Base-by-base conservation (phyloP, 192 early-diverging fungal genomes). In the Nowakowskiella sp. region DNA sequence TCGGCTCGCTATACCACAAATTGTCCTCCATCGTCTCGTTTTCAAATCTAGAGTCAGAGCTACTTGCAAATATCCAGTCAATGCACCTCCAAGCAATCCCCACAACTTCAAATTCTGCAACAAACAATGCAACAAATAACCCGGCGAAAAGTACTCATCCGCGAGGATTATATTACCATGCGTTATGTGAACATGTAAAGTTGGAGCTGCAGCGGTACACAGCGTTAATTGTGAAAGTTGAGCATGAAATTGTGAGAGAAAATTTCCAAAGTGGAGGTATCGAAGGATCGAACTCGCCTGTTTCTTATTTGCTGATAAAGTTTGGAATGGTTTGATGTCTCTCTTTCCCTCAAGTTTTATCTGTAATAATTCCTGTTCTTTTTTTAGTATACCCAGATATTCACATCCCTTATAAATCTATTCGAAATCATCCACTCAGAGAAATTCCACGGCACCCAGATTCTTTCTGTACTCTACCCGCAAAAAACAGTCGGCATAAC, bases 1-100 rank as follows among this genome's bases (percentile, higher is more conserved):
- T 86, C 7, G 84, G 84, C 1, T 79, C 70, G 49, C 57, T 70
- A 9, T 78, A 70, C 49, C 42, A 31, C 39, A 30, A 60, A 39
- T 53, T 84, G 29, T 42, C 54, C 6, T 28, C 47, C 26, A 82
- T 81, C 54, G 66, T 75, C 29, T n/a, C n/a, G n/a, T n/a, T n/a
- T n/a, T n/a, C n/a, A n/a, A n/a, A n/a, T n/a, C n/a, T n/a, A n/a
- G n/a, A n/a, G n/a, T n/a, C n/a, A n/a, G n/a, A n/a, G n/a, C n/a
- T n/a, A n/a, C n/a, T n/a, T n/a, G n/a, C n/a, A n/a, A n/a, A n/a
- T n/a, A n/a, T n/a, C n/a, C n/a, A n/a, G n/a, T n/a, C n/a, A n/a
- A 36, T 47, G 10, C 28, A 26, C n/a, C 22, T 51, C 0, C 19
- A 22, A 31, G 43, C 19, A 53, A 33, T 27, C 45, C 36, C 30